These are phyloP conservation scores for Emericellopsis terricola DNA, from an alignment of 495 filamentous ascomycete species.

Conservation along the genomic window DNA sequence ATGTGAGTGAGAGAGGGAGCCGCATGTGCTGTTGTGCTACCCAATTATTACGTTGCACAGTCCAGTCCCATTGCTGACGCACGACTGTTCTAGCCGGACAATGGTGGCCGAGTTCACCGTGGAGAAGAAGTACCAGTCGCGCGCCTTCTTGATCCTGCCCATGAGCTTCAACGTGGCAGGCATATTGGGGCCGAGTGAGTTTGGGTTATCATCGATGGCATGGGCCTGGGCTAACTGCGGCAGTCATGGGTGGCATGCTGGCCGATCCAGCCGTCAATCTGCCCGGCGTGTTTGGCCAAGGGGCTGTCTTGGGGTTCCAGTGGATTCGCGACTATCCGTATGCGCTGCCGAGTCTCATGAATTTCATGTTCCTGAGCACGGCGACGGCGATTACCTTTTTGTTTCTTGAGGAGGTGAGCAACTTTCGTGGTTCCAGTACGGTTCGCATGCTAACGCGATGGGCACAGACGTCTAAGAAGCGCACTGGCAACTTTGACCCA, in stretches of 20 bases:
- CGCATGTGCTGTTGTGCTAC: too few species aligned
- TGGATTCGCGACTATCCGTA: conserved; percentile 44
- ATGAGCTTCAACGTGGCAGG: conserved; percentile 65
- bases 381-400: conserved; percentile 34
- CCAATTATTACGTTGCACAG: too few species aligned
- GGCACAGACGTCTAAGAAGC: conserved; percentile 24
- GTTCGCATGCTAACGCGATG: too few species aligned
- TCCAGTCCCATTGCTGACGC: too few species aligned
- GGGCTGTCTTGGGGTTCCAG: conserved; percentile 15
- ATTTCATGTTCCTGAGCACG: conserved; percentile 33
- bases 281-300: conserved; percentile 44
- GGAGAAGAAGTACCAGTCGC: conserved; percentile 48
- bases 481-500: conserved; percentile 18
- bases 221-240: background rate
- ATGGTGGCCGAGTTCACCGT: conserved; percentile 56
- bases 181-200: conserved; percentile 43
- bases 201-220: background rate
- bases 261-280: conserved; percentile 52
- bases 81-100: conserved; percentile 35
- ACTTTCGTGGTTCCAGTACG: background rate
- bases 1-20: too few species aligned
- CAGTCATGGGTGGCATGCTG: conserved; percentile 41
- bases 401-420: conserved; percentile 42
- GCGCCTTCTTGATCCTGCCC: conserved; percentile 65
- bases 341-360: conserved; percentile 48